These are phyloP conservation scores for Populus nigra DNA, from an alignment of 345 rosid species.

Conservation along the genomic window DNA sequence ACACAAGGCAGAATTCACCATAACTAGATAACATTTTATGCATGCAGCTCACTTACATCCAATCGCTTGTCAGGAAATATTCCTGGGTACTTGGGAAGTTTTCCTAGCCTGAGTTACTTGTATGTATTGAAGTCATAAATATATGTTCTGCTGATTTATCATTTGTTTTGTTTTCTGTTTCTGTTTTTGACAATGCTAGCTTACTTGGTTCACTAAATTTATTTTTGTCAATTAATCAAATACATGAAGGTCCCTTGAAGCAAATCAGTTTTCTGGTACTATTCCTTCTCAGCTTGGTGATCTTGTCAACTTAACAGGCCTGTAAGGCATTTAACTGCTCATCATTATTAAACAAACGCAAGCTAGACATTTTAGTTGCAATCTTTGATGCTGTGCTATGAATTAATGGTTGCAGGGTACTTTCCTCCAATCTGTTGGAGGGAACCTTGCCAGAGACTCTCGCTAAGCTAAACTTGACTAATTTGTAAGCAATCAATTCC, in stretches of 20 bases:
- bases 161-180: too few species aligned
- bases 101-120: slow-evolving; percentile 11
- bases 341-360: too few species aligned
- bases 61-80: slow-evolving; percentile 14
- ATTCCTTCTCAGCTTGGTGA: slow-evolving; percentile 19
- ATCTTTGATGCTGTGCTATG: not conserved
- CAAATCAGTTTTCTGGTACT: slow-evolving; percentile 16
- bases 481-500: not conserved
- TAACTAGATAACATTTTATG: too few species aligned
- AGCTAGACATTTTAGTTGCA: too few species aligned
- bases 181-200: too few species aligned
- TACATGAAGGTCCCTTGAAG: slow-evolving; percentile 15
- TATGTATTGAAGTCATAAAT: not conserved
- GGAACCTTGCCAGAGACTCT: not conserved
- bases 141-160: too few species aligned
- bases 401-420: not conserved
- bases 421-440: not conserved
- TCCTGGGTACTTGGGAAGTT: slow-evolving; percentile 5
- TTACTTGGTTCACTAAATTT: not conserved
- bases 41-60: slow-evolving; percentile 11
- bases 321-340: not conserved
- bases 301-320: slow-evolving; percentile 6
- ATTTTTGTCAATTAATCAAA: too few species aligned
- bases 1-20: not conserved
- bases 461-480: not conserved